Percentiles rank a stretch among this genome's conserved stretches.
Evolutionary conservation across 164 flowering plant species (phyloP).

Genomic region (Aristolochia contorta): DNA sequence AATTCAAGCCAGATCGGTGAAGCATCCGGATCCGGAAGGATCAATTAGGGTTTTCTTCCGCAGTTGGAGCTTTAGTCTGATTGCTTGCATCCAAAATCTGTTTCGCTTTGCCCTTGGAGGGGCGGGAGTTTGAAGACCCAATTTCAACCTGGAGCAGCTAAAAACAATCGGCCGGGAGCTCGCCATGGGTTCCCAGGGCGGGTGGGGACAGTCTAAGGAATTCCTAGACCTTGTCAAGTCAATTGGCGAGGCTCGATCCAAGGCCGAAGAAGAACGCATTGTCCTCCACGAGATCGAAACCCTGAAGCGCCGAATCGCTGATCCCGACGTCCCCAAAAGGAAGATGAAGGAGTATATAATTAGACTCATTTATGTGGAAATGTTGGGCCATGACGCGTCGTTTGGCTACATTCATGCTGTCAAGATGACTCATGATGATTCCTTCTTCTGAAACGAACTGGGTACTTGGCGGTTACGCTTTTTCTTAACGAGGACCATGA

Average conservation of each 20-base stretch:
- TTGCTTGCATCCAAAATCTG: no score
- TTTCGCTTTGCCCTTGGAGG: no score
- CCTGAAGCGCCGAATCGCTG: constrained; percentile 58
- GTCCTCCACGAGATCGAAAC: constrained; percentile 80
- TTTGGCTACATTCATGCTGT: constrained; percentile 98
- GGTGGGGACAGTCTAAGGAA: constrained; percentile 88
- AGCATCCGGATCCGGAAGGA: no score
- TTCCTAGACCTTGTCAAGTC: constrained; percentile 92
- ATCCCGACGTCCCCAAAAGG: constrained; percentile 80
- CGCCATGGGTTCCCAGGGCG: constrained; percentile 94
- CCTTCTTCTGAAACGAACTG: constrained; percentile 67
- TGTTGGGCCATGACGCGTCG: constrained; percentile 98
- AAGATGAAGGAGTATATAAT: constrained; percentile 96
- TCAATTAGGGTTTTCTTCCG: no score
- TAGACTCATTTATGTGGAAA: constrained; percentile 83
- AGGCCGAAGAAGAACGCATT: constrained; percentile 95
- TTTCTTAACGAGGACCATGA: constrained; percentile 92
- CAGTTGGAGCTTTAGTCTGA: no score
- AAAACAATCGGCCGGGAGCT: constrained; percentile 95
- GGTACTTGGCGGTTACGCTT: constrained; percentile 87
- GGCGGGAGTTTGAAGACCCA: no score
- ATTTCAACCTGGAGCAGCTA: constrained; percentile 70
- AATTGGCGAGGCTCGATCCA: constrained; percentile 94
- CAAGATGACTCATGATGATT: constrained; percentile 94
- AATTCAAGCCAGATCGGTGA: no score